Evolutionary conservation across 192 early-diverging fungal genomes (phyloP).

Genomic region (Nowakowskiella sp.): DNA sequence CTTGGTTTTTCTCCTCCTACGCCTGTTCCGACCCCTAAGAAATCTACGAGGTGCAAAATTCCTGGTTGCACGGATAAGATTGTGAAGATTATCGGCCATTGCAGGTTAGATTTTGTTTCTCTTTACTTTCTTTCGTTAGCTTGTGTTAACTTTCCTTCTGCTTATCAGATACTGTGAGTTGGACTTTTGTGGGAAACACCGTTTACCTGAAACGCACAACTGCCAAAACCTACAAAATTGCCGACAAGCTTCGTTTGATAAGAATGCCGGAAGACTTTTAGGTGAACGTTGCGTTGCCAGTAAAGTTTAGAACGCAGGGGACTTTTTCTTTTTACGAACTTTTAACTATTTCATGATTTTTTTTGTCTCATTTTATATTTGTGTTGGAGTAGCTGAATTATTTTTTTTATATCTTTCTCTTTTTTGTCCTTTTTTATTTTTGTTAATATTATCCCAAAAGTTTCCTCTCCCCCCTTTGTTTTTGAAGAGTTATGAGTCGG

Average conservation of each 20-base stretch:
- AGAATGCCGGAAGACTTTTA: conserved; percentile 50
- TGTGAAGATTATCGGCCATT: conserved; percentile 66
- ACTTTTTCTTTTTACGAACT: no score
- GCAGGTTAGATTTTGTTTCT: conserved; percentile 46
- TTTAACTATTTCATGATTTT: no score
- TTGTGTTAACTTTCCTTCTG: conserved; percentile 5
- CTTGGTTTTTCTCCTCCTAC: conserved; percentile 8
- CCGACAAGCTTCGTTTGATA: conserved; percentile 48
- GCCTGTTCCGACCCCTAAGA: conserved; percentile 3
- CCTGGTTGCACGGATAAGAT: conserved; percentile 37
- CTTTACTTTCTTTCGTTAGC: background rate
- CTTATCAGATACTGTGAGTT: conserved; percentile 40
- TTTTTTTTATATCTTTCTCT: no score
- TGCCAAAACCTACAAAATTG: conserved; percentile 61
- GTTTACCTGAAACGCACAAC: conserved; percentile 65
- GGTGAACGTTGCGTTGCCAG: conserved; percentile 63
- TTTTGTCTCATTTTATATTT: no score
- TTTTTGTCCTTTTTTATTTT: no score
- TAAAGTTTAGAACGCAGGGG: conserved; percentile 66
- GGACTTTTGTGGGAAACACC: conserved; percentile 62
- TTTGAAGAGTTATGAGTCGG: no score
- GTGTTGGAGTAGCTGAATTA: no score
- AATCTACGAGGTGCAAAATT: conserved; percentile 29
- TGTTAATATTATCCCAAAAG: no score
- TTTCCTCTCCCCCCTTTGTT: no score